Conservation (phyloP, 495 filamentous ascomycete genomes). For the Letharia columbiana region DNA sequence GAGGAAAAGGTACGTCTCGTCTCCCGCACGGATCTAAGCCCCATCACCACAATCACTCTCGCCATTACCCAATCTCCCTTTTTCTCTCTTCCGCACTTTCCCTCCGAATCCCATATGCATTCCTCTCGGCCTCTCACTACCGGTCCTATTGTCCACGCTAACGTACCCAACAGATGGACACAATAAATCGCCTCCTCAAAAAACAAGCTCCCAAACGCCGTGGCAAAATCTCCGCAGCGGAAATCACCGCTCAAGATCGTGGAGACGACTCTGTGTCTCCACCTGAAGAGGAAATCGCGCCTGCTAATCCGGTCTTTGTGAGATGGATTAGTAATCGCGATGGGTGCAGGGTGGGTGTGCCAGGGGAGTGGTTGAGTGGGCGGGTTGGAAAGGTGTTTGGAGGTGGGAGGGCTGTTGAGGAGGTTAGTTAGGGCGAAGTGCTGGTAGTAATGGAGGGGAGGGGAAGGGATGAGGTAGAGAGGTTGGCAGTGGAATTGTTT, state of each 20-base stretch:
- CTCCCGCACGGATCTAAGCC: not conserved
- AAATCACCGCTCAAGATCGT: slow-evolving; percentile 33
- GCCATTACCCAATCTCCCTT: not conserved
- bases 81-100: not conserved
- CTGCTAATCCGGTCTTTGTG: slow-evolving; percentile 59
- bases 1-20: slow-evolving; percentile 78
- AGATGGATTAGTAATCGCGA: slow-evolving; percentile 69
- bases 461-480: not conserved
- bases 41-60: not conserved
- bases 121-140: too few relatives aligned
- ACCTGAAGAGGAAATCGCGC: slow-evolving; percentile 41
- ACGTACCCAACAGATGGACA: slow-evolving; percentile 66
- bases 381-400: slow-evolving; percentile 58
- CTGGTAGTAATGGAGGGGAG: slow-evolving; percentile 11
- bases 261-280: slow-evolving; percentile 48
- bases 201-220: slow-evolving; percentile 88
- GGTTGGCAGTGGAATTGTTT: not conserved
- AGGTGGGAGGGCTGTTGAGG: slow-evolving; percentile 38
- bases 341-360: slow-evolving; percentile 63
- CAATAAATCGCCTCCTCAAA: slow-evolving; percentile 92
- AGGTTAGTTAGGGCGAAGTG: slow-evolving; percentile 23
- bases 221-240: slow-evolving; percentile 42
- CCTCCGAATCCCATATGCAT: too few relatives aligned
- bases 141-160: not conserved
- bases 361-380: slow-evolving; percentile 69